Evolutionary conservation across 768 basidiomycete species (phyloP), one percentile per base, ranked within the genome.

Genomic region (Leccinellum albellum): DNA sequence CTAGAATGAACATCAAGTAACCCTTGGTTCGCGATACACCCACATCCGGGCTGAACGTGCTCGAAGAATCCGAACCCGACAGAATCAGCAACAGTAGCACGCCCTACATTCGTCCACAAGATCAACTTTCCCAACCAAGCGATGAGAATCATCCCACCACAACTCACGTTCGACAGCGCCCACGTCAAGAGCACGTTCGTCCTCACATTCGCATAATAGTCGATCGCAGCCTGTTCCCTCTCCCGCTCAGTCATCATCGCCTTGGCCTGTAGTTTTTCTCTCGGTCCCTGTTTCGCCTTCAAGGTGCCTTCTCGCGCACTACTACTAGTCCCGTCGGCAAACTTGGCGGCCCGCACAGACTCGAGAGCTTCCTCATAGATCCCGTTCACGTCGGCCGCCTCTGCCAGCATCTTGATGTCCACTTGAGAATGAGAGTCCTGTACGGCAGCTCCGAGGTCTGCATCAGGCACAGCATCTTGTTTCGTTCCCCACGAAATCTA

Each of bases 401-500:
- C 88, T 0, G 89, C 85, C 23, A 88, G 80, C 72, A 95, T 82
- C 71, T 94, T 90, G 50, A 96, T 86, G 67, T 94, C 91, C 46
- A 96, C 93, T 63, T 90, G 85, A 14, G 85, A 86, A 64, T 88
- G 78, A 26, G 82, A 85, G 65, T 94, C 87, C 66, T 92, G 89
- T 37, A 85, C 82, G 48, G 94, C 90, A 7, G 85, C 84, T 10
- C 93, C 93, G 17, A 97, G 83, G 67, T 96, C 93, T 1, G 82
- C 80, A 51, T 89, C 86, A 0, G 82, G 79, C 3, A 79, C 74
- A 9, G 82, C 81, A 33, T 93, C 90, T 73, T 93, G 89, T 72
- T 98, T 98, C n/a, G 94, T 98, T 6, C 94, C 94, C 94, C 94
- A 92, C 24, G 91, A 91, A 44, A 91, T 91, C 88, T 90, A 65